Evolutionary conservation across 805 yeast genomes (phyloP).

Genomic region (Sugiyamaella chiloensis): DNA sequence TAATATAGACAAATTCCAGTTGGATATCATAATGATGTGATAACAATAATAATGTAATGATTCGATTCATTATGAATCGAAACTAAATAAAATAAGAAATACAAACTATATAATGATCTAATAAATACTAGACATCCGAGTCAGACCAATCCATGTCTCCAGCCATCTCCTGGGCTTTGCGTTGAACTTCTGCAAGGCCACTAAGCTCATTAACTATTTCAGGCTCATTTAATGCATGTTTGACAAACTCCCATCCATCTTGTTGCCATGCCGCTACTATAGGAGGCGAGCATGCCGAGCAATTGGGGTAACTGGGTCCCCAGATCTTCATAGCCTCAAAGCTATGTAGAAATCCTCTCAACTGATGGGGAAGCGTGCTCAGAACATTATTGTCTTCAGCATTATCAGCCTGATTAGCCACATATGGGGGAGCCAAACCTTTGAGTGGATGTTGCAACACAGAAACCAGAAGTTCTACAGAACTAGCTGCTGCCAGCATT

Average conservation of each 20-base stretch:
- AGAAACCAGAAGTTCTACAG: constrained; percentile 78
- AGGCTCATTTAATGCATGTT: constrained; percentile 61
- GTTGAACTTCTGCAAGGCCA: constrained; percentile 73
- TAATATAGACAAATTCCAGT: too few relatives aligned
- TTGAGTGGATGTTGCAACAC: constrained; percentile 62
- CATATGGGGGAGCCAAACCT: constrained; percentile 42
- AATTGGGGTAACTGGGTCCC: constrained; percentile 70
- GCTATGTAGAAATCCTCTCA: constrained; percentile 76
- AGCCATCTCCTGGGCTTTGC: constrained; percentile 58
- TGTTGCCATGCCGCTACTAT: constrained; percentile 51
- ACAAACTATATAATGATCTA: neutral
- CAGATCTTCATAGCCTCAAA: constrained; percentile 61
- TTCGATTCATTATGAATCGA: neutral
- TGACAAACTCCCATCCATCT: constrained; percentile 80
- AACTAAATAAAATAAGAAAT: neutral
- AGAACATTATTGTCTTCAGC: constrained; percentile 38
- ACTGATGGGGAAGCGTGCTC: constrained; percentile 79
- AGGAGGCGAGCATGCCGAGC: constrained; percentile 79
- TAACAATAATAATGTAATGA: too few relatives aligned
- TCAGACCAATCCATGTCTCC: constrained; percentile 38
- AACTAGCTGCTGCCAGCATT: constrained; percentile 76
- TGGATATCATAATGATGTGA: too few relatives aligned
- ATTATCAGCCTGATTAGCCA: constrained; percentile 19
- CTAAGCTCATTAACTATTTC: constrained; percentile 70
- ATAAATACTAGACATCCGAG: neutral